Percentiles rank a stretch among this genome's conserved stretches.
These are phyloP conservation scores for Corylus avellana DNA, from an alignment of 306 rosid species.

Conservation along the genomic window DNA sequence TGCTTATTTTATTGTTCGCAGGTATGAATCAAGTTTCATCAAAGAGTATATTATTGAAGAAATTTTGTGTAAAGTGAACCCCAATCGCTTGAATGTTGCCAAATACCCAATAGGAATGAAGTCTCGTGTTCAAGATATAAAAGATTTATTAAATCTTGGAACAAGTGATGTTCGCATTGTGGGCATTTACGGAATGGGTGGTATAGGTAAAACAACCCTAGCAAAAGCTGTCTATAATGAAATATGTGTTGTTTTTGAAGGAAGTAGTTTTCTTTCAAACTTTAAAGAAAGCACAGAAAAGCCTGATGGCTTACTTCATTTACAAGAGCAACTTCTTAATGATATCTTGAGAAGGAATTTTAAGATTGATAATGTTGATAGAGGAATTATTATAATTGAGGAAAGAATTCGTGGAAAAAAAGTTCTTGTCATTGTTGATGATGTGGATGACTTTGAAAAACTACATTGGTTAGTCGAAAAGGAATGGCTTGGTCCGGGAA, in stretches of 20 bases:
- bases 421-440: constrained; percentile 26
- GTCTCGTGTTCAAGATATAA: neutral
- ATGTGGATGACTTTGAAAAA: constrained; percentile 10
- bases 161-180: no score
- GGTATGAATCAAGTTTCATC: constrained; percentile 16
- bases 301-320: neutral
- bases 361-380: neutral
- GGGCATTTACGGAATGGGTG: no score
- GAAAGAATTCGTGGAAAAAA: neutral
- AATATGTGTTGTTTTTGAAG: no score
- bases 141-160: neutral
- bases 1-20: neutral
- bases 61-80: neutral
- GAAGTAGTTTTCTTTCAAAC: no score
- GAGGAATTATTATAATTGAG: constrained; percentile 1
- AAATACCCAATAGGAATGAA: constrained; percentile 13
- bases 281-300: neutral
- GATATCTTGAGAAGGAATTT: neutral
- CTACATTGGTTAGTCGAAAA: neutral
- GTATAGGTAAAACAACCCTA: no score
- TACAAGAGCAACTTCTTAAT: constrained; percentile 28
- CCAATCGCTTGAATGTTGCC: constrained; percentile 8
- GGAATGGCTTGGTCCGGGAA: constrained; percentile 22
- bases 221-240: no score
- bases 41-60: neutral